Conservation (phyloP, 2,329 filamentous ascomycete genomes). For the Aspergillus brunneoviolaceus region DNA sequence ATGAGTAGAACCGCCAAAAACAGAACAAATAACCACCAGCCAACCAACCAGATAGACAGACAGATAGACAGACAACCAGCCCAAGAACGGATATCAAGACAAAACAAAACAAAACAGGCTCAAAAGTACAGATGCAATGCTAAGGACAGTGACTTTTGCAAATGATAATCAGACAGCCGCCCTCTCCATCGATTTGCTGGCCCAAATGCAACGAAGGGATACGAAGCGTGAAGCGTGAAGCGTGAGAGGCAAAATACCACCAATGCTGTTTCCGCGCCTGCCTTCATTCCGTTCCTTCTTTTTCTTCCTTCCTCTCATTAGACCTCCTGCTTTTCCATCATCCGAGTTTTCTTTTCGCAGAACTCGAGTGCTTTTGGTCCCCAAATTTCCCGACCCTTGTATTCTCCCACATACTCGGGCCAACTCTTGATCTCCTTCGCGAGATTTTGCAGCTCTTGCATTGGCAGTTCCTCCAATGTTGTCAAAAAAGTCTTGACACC, state of each 20-base stretch:
- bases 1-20: neutral
- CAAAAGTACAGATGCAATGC: slow-evolving; percentile 11
- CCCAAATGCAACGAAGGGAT: slow-evolving; percentile 11
- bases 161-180: slow-evolving; percentile 26
- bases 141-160: slow-evolving; percentile 15
- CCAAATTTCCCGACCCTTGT: slow-evolving; percentile 49
- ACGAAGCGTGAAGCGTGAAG: slow-evolving; percentile 10
- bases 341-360: slow-evolving; percentile 28
- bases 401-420: slow-evolving; percentile 46
- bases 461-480: slow-evolving; percentile 41
- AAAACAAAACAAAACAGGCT: slow-evolving; percentile 7
- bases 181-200: slow-evolving; percentile 18
- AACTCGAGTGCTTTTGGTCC: slow-evolving; percentile 40
- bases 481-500: slow-evolving; percentile 51
- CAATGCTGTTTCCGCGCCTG: slow-evolving; percentile 12
- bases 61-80: neutral
- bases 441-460: slow-evolving; percentile 43
- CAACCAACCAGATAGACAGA: neutral
- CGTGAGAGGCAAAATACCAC: slow-evolving; percentile 16
- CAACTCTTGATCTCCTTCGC: slow-evolving; percentile 47
- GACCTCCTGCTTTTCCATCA: slow-evolving; percentile 9
- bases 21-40: neutral
- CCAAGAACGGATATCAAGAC: neutral
- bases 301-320: slow-evolving; percentile 19
- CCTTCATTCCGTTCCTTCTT: slow-evolving; percentile 6